Conservation (phyloP, 2,329 filamentous ascomycete genomes). For the Thielaviopsis euricoi region DNA sequence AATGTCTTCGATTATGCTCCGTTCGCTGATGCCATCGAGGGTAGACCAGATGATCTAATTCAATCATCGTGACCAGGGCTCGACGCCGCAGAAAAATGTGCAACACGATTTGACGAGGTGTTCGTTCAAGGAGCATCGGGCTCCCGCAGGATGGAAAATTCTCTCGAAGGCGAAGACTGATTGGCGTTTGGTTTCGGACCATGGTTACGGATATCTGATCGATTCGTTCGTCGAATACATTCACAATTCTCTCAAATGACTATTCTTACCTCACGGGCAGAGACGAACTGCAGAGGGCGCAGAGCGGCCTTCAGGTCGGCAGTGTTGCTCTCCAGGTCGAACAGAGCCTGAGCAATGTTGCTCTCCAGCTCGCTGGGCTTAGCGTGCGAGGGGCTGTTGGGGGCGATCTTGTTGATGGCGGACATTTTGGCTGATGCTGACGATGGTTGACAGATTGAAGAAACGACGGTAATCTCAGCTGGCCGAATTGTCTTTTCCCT, state of each 20-base stretch:
- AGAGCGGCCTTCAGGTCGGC: conserved; percentile 92
- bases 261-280: conserved; percentile 92
- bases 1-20: conserved; percentile 2
- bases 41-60: not conserved
- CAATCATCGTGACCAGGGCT: not conserved
- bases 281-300: conserved; percentile 96
- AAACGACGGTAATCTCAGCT: not conserved
- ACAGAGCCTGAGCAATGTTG: conserved; percentile 91
- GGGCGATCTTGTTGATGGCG: conserved; percentile 93
- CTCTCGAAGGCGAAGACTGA: conserved; percentile 10
- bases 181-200: conserved; percentile 11
- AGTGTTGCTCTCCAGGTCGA: conserved; percentile 98
- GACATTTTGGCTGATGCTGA: conserved; percentile 42
- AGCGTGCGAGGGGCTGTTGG: conserved; percentile 89
- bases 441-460: conserved; percentile 13
- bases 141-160: conserved; percentile 5
- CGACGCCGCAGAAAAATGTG: conserved; percentile 2
- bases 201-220: conserved; percentile 1
- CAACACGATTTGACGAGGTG: not conserved
- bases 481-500: not conserved
- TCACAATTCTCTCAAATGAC: conserved; percentile 2
- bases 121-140: not conserved
- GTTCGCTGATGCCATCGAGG: conserved; percentile 3
- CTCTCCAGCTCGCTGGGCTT: conserved; percentile 96
- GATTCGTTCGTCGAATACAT: not conserved